Conservation (phyloP, 2,329 filamentous ascomycete genomes). For the Gyromitra esculenta region DNA sequence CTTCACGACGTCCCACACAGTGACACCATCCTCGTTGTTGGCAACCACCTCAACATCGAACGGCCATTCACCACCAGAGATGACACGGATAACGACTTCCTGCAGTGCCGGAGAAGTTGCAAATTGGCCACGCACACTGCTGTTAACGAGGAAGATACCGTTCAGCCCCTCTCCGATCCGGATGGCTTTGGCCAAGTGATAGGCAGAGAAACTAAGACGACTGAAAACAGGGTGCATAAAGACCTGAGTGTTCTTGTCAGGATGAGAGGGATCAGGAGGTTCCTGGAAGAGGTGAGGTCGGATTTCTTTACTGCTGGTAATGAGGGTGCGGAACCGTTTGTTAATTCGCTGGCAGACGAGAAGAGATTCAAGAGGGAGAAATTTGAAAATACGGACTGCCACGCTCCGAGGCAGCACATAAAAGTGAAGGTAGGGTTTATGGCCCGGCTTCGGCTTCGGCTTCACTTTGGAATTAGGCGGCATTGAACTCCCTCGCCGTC, state of each 20-base stretch:
- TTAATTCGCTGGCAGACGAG: constrained; percentile 10
- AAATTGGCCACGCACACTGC: constrained; percentile 17
- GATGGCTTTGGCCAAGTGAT: constrained; percentile 28
- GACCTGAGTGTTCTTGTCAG: background rate
- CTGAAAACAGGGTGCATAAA: constrained; percentile 33
- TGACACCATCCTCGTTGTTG: constrained; percentile 18
- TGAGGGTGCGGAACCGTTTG: constrained; percentile 31
- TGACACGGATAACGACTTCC: background rate
- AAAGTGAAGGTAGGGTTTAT: background rate
- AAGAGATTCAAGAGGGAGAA: constrained; percentile 18
- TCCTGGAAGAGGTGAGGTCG: constrained; percentile 6
- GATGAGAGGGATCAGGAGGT: background rate
- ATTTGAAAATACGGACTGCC: constrained; percentile 20
- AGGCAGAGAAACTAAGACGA: constrained; percentile 32
- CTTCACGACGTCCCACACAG: constrained; percentile 29
- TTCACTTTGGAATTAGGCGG: background rate
- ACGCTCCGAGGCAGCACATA: constrained; percentile 27
- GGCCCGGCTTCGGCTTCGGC: background rate
- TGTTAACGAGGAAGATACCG: background rate
- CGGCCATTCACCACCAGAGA: constrained; percentile 22
- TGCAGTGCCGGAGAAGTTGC: constrained; percentile 24
- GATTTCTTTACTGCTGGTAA: constrained; percentile 12
- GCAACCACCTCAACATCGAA: constrained; percentile 11
- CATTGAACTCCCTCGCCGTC: background rate
- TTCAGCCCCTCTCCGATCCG: constrained; percentile 12